These are phyloP conservation scores for Balakata baccata DNA, from an alignment of 345 rosid genomes.

Conservation along the genomic window DNA sequence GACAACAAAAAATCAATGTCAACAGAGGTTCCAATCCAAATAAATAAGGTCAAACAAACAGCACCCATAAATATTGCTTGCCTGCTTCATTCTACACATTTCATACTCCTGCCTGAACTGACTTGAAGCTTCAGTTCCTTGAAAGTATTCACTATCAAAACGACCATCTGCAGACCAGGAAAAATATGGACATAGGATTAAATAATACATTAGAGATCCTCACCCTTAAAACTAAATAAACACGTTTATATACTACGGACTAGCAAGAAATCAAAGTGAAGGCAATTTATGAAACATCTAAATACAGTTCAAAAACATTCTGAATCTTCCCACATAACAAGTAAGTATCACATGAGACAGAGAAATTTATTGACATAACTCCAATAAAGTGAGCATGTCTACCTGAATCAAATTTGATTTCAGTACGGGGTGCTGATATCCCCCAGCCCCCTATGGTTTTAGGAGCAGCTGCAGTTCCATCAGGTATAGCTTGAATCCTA, in stretches of 20 bases:
- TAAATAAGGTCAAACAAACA: constrained; percentile 13
- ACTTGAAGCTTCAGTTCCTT: constrained; percentile 70
- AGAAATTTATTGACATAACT: background rate
- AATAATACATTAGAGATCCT: background rate
- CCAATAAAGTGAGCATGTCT: constrained; percentile 9
- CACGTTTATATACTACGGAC: background rate
- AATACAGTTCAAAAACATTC: background rate
- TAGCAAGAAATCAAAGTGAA: background rate
- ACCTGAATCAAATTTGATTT: constrained; percentile 97
- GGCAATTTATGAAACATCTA: background rate
- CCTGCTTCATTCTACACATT: constrained; percentile 90
- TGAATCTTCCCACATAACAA: no score
- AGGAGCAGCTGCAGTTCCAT: constrained; percentile 80
- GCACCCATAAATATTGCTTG: constrained; percentile 25
- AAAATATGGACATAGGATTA: background rate
- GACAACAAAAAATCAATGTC: background rate
- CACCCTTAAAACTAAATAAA: background rate
- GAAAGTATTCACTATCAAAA: constrained; percentile 84
- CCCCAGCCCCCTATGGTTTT: constrained; percentile 76
- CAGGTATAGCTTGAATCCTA: constrained; percentile 91
- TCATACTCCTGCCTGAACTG: constrained; percentile 90
- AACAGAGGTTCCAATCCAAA: constrained; percentile 6
- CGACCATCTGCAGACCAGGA: constrained; percentile 48
- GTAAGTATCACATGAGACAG: background rate
- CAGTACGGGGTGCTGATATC: constrained; percentile 74